Evolutionary conservation across 2,329 filamentous ascomycete species (phyloP).

Genomic region (Chaetomiaceae sp.): DNA sequence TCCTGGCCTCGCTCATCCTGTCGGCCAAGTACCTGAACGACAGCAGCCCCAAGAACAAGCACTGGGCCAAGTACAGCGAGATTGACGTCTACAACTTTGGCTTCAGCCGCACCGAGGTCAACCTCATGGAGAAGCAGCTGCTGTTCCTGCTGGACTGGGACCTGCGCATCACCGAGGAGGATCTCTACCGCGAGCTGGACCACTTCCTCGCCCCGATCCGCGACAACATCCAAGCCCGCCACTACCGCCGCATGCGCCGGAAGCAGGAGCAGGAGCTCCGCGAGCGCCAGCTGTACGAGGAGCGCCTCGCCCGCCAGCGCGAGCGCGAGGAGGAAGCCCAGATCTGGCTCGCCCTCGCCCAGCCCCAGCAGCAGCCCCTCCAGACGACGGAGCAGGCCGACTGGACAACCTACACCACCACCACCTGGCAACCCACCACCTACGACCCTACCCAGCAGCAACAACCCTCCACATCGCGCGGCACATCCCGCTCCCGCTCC

Average conservation of each 20-base stretch:
- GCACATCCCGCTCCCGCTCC: constrained; percentile 37
- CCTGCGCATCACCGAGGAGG: constrained; percentile 74
- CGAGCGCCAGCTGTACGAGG: constrained; percentile 31
- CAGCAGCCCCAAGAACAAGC: constrained; percentile 99
- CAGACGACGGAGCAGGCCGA: too few species aligned
- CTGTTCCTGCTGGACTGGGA: constrained; percentile 95
- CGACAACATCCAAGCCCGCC: constrained; percentile 47
- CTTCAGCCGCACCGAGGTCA: constrained; percentile 93
- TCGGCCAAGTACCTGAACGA: constrained; percentile 98
- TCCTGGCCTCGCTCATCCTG: constrained; percentile 78
- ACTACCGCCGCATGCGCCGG: constrained; percentile 47
- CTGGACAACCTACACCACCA: too few species aligned
- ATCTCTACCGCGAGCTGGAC: constrained; percentile 83
- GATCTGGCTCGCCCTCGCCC: constrained; percentile 25
- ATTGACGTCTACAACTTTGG: constrained; percentile 65
- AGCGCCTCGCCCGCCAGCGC: constrained; percentile 35
- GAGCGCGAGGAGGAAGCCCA: constrained; percentile 32
- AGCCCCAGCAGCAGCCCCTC: constrained; percentile 23
- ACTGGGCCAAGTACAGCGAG: constrained; percentile 91
- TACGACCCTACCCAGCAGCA: too few species aligned
- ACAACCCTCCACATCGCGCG: too few species aligned
- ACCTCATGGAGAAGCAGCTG: constrained; percentile 98
- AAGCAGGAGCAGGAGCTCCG: constrained; percentile 33
- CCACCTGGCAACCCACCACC: background rate
- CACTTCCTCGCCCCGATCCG: constrained; percentile 85